Evolutionary conservation across 495 filamentous ascomycete species (phyloP), one percentile per base, ranked within the genome.

Genomic region (Corynascus novoguineensis): DNA sequence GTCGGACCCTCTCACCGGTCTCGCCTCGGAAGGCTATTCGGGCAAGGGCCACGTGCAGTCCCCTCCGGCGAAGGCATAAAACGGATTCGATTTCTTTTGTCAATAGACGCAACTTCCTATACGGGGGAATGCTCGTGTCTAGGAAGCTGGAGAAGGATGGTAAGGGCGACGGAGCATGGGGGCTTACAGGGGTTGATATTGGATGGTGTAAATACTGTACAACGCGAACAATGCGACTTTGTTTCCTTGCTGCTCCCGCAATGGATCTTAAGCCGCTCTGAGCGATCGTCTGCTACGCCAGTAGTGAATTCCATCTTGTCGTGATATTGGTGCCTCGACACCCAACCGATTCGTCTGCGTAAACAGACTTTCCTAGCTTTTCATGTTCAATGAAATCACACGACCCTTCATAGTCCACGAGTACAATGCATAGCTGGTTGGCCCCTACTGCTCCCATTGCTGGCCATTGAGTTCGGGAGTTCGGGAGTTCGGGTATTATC

Each of bases 41-140:
- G 90, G 91, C 73, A 80, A 83, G 72, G 90, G 90, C 60, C 82
- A 85, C 76, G 83, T 96, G 42, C 92, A 97, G 76, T 90, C 86
- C 45, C 72, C 75, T 27, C 59, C 69, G 49, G 64, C 69, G 49
- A 75, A 71, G 63, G 45, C 68, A 58, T 75, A 75, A 61, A 63
- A 52, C 32, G 11, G 31, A 25, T 53, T 34, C 27, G 58, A 38
- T 73, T 70, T 67, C 59, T 53, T 74, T 73, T 75, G 70, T 78
- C 57, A 29, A 60, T 71, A 75, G 71, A 73, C 32, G 49, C 35
- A 12, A 44, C 28, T 25, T 59, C 52, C 17, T 38, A 25, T 48
- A 41, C 55, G 42, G 38, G 57, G 53, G 42, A 57, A 42, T 27
- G 29, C 35, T 56, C 41, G 55, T 60, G 53, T 60, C 59, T 51